Evolutionary conservation across 2,329 filamentous ascomycete genomes (phyloP), one percentile per base, ranked within the genome.

Genomic region (Penicillium sp.): DNA sequence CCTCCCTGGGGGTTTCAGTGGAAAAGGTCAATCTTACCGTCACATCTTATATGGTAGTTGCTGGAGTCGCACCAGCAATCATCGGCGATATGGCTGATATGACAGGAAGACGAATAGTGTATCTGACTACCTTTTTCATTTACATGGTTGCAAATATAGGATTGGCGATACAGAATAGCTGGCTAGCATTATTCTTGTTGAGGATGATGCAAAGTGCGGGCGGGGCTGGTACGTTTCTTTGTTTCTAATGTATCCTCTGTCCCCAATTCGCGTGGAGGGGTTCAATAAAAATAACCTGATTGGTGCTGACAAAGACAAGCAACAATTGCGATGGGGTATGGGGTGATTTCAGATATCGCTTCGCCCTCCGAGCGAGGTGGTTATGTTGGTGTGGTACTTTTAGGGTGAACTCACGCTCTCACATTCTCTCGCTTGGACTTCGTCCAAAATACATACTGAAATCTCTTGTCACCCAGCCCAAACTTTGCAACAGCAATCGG

Each of bases 381-480:
- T 8, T 36, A 18, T 19, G n/a, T 36, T 18, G 33, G 43, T 28
- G 10, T 28, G 24, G 24, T 28, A 28, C 24, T 28, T 28, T 28
- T 28, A 10, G 24, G 24, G 24, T 28, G 10, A 28, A 28, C 24
- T 28, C 10, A 28, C 24, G 5, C 10, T 28, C 24, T 28, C 24
- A 28, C n/a, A n/a, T n/a, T n/a, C n/a, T n/a, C 5, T 28, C 24
- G 24, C 10, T 28, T 28, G 5, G 24, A 28, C 24, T 28, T 28
- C 24, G 5, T 28, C 10, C 5, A 28, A 28, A 28, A 5, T 28
- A 28, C 5, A 28, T 28, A 28, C 24, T 28, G n/a, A 28, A 28
- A 10, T 28, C 10, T 10, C 24, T 28, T 5, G 10, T 10, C 24
- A 28, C 10, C 5, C 29, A 55, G 56, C 64, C 61, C 31, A 4